A percentile compares a stretch with the other conserved stretches of the same genome.
Conservation (phyloP, 2,329 filamentous ascomycete genomes). For the Nannizzia gypsea region DNA sequence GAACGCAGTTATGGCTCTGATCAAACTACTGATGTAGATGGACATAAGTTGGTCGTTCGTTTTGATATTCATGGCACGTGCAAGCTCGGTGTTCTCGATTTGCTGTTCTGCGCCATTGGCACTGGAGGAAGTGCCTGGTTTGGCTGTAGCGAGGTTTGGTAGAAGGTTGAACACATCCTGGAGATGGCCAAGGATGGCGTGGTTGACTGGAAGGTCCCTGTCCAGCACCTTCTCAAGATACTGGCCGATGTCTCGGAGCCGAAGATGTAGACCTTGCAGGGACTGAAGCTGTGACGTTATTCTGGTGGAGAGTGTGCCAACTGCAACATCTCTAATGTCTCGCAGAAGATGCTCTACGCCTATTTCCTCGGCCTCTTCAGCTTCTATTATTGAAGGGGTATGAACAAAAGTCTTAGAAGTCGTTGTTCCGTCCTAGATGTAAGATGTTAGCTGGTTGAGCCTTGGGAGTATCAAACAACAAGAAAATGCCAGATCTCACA, state of each 20-base stretch:
- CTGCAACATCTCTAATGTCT: constrained; percentile 95
- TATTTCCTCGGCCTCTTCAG: constrained; percentile 97
- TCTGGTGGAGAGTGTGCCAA: constrained; percentile 88
- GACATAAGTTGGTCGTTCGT: constrained; percentile 98
- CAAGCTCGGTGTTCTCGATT: constrained; percentile 66
- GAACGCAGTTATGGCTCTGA: constrained; percentile 95
- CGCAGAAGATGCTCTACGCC: constrained; percentile 94
- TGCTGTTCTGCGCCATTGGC: constrained; percentile 47
- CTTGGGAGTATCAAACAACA: no score
- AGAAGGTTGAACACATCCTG: constrained; percentile 98
- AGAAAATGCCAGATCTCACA: constrained; percentile 43
- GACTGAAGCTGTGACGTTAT: constrained; percentile 98
- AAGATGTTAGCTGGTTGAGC: not conserved
- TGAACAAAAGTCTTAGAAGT: constrained; percentile 97
- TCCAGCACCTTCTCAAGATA: constrained; percentile 96
- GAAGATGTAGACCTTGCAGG: constrained; percentile 85
- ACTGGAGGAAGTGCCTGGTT: constrained; percentile 41
- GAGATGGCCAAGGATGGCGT: constrained; percentile 93
- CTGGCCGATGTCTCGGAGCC: constrained; percentile 84
- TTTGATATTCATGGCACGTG: constrained; percentile 97
- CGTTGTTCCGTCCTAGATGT: constrained; percentile 75
- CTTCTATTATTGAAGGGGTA: constrained; percentile 95
- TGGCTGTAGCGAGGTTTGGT: constrained; percentile 82
- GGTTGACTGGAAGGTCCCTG: constrained; percentile 85
- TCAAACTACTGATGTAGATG: constrained; percentile 93